Conservation (phyloP, 179 eudicot genomes). For the Gypsophila paniculata region DNA sequence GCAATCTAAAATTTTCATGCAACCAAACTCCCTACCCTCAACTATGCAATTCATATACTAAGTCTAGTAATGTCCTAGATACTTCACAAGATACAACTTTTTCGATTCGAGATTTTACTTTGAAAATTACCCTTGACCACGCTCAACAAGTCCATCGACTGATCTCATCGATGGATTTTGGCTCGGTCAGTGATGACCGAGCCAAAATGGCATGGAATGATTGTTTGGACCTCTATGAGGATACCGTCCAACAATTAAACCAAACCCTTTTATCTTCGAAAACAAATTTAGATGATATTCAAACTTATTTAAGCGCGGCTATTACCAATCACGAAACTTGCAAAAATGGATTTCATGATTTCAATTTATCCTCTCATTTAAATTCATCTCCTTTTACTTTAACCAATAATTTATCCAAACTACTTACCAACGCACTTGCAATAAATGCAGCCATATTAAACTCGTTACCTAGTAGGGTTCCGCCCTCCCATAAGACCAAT, state of each 20-base stretch:
- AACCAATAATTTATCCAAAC: conserved; percentile 33
- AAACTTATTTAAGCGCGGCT: conserved; percentile 56
- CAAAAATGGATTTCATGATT: conserved; percentile 50
- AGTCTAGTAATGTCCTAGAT: conserved; percentile 6
- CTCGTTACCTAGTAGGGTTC: not conserved
- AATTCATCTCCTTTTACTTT: conserved; percentile 20
- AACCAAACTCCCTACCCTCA: conserved; percentile 44
- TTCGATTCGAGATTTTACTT: conserved; percentile 25
- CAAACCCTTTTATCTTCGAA: conserved; percentile 27
- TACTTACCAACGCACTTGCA: conserved; percentile 45
- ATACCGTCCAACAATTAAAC: conserved; percentile 36
- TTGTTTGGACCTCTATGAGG: conserved; percentile 56
- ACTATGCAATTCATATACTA: conserved; percentile 28
- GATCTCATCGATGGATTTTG: conserved; percentile 35
- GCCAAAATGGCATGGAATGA: conserved; percentile 54
- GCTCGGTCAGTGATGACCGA: conserved; percentile 14
- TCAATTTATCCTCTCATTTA: conserved; percentile 33
- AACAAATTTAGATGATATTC: conserved; percentile 29
- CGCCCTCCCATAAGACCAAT: not conserved
- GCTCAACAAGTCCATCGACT: conserved; percentile 33
- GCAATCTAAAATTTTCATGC: conserved; percentile 32
- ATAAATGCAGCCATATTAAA: conserved; percentile 29
- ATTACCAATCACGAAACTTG: conserved; percentile 56
- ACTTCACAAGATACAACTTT: conserved; percentile 24
- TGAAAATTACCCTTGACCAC: conserved; percentile 31